Base-by-base conservation (phyloP, 2,329 filamentous ascomycete species). In the Cryoendolithus antarcticus region DNA sequence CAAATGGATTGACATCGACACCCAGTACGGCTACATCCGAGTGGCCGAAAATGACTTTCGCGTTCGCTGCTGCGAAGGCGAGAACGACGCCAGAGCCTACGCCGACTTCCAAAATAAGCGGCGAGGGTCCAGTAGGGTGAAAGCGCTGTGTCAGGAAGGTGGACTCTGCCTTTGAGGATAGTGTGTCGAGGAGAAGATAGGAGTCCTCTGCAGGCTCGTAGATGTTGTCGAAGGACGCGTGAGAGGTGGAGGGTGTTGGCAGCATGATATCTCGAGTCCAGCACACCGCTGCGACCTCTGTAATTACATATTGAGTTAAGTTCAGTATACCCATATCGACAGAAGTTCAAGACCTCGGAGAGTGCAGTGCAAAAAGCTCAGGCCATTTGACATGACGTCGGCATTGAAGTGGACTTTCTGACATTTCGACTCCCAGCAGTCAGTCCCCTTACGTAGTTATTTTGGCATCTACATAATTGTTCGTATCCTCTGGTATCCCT, bases 151-250 rank as follows among this genome's bases (percentile, higher is more conserved):
- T 67, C 12, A 95, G 74, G 60, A 86, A 94, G 15, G 64, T 49
- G 3, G 69, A 74, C 62, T 94, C 86, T 2, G 72, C 59, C 1
- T 67, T 43, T 2, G 79, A 81, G 0, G 88, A 89, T 33, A 98
- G 72, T 0, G 88, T 93, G 64, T 98, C 89, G 24, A 98, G 75
- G 35, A 98, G 74, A 33, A 98, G 75, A 58, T 86, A 98, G 4
- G 88, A 95, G 65, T 98, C 91, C 63, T 98, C 91, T 8, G 89
- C 82, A 29, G 91, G 91, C 57, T 95, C 88, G 64, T 98, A 98
- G 50, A 96, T 80, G 40, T 81, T 77, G 59, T 84, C 75, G 63
- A 88, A 93, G 39, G 81, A 75, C 43, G 96, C 84, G 64, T 98
- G 91, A 13, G 83, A 83, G 2, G 91, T 98, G 42, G 85, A 84